Conservation (phyloP, 2,329 filamentous ascomycete species). For the Trichophyton schoenleinii region DNA sequence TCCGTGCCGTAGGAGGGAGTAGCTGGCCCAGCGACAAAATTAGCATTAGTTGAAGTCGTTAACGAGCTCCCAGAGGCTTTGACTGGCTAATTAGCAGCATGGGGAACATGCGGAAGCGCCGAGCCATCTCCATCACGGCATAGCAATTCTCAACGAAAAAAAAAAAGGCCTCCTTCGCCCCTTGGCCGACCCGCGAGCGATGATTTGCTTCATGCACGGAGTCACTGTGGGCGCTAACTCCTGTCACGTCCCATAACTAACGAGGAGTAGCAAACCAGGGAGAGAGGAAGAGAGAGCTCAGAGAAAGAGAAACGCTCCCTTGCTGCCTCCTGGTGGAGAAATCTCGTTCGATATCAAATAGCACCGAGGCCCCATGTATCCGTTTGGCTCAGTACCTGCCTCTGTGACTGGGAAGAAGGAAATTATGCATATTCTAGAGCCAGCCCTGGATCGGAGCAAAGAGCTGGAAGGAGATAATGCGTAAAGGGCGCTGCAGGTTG, state of each 20-base stretch:
- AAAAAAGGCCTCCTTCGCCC: not conserved
- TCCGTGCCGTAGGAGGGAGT: not conserved
- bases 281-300: not conserved
- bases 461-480: not conserved
- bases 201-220: not conserved
- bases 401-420: not conserved
- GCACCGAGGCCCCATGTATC: not conserved
- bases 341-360: not conserved
- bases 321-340: not conserved
- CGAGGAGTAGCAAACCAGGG: not conserved
- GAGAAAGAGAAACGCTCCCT: not conserved
- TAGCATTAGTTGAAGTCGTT: no score
- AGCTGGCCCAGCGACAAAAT: not conserved
- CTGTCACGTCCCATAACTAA: not conserved
- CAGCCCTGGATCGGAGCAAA: not conserved
- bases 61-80: no score
- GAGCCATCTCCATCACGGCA: no score
- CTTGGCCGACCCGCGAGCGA: not conserved
- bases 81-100: no score
- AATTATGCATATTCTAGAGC: not conserved
- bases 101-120: no score
- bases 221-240: not conserved
- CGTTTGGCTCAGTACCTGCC: not conserved
- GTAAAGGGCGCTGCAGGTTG: not conserved
- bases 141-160: no score